Base-by-base conservation (phyloP, 805 yeast genomes). In the Zygosaccharomyces bisporus region DNA sequence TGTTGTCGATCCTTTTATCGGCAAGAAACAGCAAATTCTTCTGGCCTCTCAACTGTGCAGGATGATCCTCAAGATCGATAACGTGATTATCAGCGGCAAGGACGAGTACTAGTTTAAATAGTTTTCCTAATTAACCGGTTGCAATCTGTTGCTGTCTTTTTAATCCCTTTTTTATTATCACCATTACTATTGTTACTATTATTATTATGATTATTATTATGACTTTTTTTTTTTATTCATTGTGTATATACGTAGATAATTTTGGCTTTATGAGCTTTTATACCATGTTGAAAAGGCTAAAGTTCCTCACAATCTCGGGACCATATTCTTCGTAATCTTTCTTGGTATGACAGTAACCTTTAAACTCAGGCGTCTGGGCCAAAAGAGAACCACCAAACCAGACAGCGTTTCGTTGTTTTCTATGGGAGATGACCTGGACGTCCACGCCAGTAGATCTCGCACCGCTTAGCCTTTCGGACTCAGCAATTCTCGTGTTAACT, bases 311-410 rank as follows among this genome's bases (percentile, higher is more conserved):
- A 60, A 93, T 93, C 59, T 86, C 86, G 45, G 99, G 99, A 25
- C 99, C 99, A 61, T 83, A 83, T 71, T 93, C 99, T 62, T 93
- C 99, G 68, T 93, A 93, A 63, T 93, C 99, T 61, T 84, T 83
- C 72, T 93, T 93, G 18, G 99, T 91, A 72, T 93, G 93, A 67
- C 98, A 93, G 69, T 90, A 90, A 66, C 95, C 81, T 69, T 85
- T 87, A 72, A 93, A 93, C 70, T 93, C 99, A 17, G 95, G 81
- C 8, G 99, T 93, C 72, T 91, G 98, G 1, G 99, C 98, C 63
- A 93, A 75, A 55, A 93, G 72, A 16, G 95, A 86, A 55, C 99
- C 99, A 57, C 99, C 99, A 64, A 91, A 93, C 99, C 99, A 93
- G 47, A 93, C 99, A 3, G 99, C 99, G 61, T 93, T 88, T 66